phyloP scores from a whole-genome alignment of 345 rosid genomes.

The Citrus maxima region DNA sequence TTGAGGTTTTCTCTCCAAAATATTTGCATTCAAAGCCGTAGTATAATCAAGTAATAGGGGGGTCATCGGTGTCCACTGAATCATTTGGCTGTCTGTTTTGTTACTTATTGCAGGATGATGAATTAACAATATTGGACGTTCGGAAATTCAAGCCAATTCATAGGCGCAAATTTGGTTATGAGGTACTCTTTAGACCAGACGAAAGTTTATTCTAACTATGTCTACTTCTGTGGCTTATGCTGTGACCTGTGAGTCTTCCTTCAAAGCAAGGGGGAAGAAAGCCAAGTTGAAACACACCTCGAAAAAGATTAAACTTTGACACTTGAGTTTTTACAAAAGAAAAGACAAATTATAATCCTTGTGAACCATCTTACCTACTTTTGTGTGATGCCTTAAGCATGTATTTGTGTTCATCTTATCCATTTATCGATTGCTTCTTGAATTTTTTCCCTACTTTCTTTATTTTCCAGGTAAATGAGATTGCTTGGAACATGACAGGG shows the following conservation, averaged over 20 bases:
- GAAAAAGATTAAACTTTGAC: background rate
- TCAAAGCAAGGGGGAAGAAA: background rate
- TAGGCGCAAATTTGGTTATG: constrained; percentile 81
- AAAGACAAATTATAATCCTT: background rate
- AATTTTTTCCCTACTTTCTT: background rate
- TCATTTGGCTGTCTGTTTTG: constrained; percentile 10
- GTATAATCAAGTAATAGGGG: background rate
- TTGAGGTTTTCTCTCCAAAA: background rate
- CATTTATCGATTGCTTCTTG: background rate
- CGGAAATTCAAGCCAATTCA: constrained; percentile 93
- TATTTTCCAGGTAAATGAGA: constrained; percentile 81
- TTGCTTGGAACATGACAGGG: constrained; percentile 97
- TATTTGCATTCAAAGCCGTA: background rate
- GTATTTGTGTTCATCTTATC: background rate
- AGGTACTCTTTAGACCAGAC: constrained; percentile 44
- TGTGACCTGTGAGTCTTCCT: background rate
- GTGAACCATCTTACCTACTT: background rate
- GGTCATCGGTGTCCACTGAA: constrained; percentile 6
- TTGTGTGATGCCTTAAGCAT: background rate
- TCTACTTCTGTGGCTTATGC: background rate
- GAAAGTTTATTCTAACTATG: background rate
- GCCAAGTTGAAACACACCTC: background rate
- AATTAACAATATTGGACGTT: constrained; percentile 91
- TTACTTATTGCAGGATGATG: constrained; percentile 69
- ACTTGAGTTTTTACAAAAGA: background rate